A percentile compares a stretch with the other conserved stretches of the same genome.
Evolutionary conservation across 306 rosid species (phyloP).

Genomic region (Quercus rubra): DNA sequence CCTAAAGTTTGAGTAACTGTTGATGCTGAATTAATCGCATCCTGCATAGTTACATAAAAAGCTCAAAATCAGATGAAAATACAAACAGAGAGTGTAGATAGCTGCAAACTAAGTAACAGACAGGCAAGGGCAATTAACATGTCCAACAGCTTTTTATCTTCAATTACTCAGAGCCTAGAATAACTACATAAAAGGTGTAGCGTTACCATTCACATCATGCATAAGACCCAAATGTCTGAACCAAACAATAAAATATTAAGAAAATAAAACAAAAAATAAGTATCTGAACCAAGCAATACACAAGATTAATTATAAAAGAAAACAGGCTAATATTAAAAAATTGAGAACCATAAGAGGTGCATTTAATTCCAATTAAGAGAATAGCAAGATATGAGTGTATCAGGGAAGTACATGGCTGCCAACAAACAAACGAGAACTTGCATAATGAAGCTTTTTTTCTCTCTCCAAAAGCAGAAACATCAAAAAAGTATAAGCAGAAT

Average conservation of each 20-base stretch:
- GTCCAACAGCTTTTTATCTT: constrained; percentile 1
- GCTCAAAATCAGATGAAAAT: not conserved
- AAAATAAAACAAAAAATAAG: too few relatives aligned
- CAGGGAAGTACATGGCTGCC: not conserved
- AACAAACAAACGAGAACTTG: not conserved
- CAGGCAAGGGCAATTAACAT: not conserved
- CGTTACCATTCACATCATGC: too few relatives aligned
- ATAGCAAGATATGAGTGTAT: not conserved
- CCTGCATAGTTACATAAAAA: constrained; percentile 42
- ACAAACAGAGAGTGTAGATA: not conserved
- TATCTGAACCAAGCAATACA: not conserved
- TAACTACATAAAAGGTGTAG: too few relatives aligned
- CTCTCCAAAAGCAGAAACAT: not conserved
- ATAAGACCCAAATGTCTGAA: too few relatives aligned
- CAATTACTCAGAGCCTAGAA: too few relatives aligned
- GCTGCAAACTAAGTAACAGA: constrained; percentile 4
- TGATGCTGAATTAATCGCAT: constrained; percentile 77
- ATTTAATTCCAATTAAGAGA: not conserved
- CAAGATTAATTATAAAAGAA: not conserved
- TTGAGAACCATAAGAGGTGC: not conserved
- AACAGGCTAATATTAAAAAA: not conserved
- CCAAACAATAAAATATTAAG: too few relatives aligned
- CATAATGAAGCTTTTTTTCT: not conserved
- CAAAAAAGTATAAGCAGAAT: not conserved
- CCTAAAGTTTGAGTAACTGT: constrained; percentile 75